Base-by-base conservation (phyloP, 176 grass and related monocot species). In the Zoysia japonica region DNA sequence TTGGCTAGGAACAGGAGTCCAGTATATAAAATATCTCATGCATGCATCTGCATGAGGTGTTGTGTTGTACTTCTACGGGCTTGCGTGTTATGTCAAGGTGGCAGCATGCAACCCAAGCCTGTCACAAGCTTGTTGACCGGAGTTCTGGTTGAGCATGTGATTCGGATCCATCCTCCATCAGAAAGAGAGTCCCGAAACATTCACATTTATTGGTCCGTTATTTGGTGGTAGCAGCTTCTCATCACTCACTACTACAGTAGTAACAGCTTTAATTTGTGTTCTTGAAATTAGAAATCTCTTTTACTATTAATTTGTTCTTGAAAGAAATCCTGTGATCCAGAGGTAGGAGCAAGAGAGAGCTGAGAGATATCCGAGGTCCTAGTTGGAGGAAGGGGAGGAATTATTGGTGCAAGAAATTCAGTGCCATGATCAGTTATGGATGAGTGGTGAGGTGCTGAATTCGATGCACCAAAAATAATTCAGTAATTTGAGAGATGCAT, bases 401-500 rank as follows among this genome's bases (percentile, higher is more conserved):
- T 85, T 85, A 82, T 85, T 89, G 78, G 85, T 77, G 90, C 88
- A 78, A 91, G 68, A 83, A 80, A 88, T 85, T 93, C 86, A 88
- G 91, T 93, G 91, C 85, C 84, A 70, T 79, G 76, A 76, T 87
- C 86, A 83, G 83, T 91, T 28, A 28, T 28, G 28, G 74, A 86
- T 85, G 88, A 83, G 82, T 88, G 82, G 87, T 13, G 82, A 89
- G 83, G 87, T 85, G 87, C 78, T 89, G 87, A 89, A 85, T 85
- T 89, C 82, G 59, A 85, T 85, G 78, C 77, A 85, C 75, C 77
- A 76, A 70, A 37, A 28, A 28, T 28, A 76, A 75, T 52, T 35
- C 64, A 28, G 28, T 50, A 76, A 88, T 66, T 19, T 9, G 59
- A 51, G 80, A 80, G 77, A 79, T 28, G 28, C 28, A 28, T 28